Evolutionary conservation across 2,329 filamentous ascomycete species (phyloP), one percentile per base, ranked within the genome.

Genomic region (Exophiala calicioides): DNA sequence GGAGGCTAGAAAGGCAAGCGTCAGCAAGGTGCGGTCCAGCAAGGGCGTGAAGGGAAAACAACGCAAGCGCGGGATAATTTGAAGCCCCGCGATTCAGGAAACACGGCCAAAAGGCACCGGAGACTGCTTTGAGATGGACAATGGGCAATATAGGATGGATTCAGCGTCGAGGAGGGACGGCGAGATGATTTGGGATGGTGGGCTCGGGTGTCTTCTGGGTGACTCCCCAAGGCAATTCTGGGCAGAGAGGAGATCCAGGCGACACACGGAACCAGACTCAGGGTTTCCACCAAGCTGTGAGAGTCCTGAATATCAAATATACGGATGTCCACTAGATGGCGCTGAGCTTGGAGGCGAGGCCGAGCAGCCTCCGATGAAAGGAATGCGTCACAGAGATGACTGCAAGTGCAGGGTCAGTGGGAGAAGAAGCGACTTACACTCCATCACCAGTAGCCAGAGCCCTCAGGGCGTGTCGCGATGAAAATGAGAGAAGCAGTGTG

Each of bases 21-120:
- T 59, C 57, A 59, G 57, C 56, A 57, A 52, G 52, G 54, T 56
- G 34, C 35, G 53, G 40, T 47, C 44, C 44, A 38, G 32, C 35
- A 40, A 10, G 13, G 24, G 34, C 30, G 37, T 24, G 34, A 40
- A 18, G 37, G 15, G 15, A 45, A 42, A 44, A 40, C 35, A 31
- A 29, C 27, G 20, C 26, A 30, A 37, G 23, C 27, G 9, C 21
- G 16, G n/a, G 27, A 33, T 38, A 45, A 56, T 46, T 35, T 39
- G 34, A 41, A 31, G 12, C 30, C 13, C 33, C 24, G 56, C 53
- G 53, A 58, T 38, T 38, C 48, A 41, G 37, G 41, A 48, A 49
- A 46, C 29, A 30, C 23, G 13, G 40, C 26, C 26, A 20, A 31
- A 33, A 21, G 32, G 18, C 37, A 18, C 9, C 13, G 30, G 43